Evolutionary conservation across 352 stramenopile genomes (phyloP), one percentile per base, ranked within the genome.

Genomic region (Pythium vanterpoolii): DNA sequence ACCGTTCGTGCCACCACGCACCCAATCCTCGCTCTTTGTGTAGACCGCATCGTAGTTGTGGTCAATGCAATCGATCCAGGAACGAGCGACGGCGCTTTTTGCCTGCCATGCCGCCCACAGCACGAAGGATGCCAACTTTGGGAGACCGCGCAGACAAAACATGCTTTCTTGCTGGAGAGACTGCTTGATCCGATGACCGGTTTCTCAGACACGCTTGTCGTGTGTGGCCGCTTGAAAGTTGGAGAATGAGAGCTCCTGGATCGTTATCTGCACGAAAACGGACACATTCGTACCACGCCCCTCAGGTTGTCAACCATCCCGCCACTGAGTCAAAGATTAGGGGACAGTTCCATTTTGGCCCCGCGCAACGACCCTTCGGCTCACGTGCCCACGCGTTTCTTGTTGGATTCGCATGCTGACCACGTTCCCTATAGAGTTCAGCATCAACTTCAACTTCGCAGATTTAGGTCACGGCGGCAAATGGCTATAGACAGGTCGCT

Each of bases 21-120:
- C 67, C 61, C 62, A 79, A 21, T 55, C 34, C 5, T 59, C 62
- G 56, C 62, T 73, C 19, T 76, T 65, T 11, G 63, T 68, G 38
- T 74, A 74, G 0, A 78, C 64, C 5, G 57, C 56, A 7, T 61
- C 56, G 62, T 68, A 66, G 45, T 63, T 63, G 36, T 69, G 65
- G 51, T 78, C 73, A 26, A 81, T 56, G 28, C 68, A 82, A 44
- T 77, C 68, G 19, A 79, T 65, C 70, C 73, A 82, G 4, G 54
- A 68, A 27, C 68, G 54, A 16, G 40, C 64, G 8, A 38, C 14
- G 2, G 40, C 48, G 5, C 2, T 19, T 10, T 34, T 26, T 9
- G 13, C 7, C 7, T 23, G 28, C 19, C 2, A 19, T 23, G 18
- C 19, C 3, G 28, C 33, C 28, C 52, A 30, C 13, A 64, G 57